Conservation (phyloP, 306 rosid genomes). For the Vigna nakashimae region DNA sequence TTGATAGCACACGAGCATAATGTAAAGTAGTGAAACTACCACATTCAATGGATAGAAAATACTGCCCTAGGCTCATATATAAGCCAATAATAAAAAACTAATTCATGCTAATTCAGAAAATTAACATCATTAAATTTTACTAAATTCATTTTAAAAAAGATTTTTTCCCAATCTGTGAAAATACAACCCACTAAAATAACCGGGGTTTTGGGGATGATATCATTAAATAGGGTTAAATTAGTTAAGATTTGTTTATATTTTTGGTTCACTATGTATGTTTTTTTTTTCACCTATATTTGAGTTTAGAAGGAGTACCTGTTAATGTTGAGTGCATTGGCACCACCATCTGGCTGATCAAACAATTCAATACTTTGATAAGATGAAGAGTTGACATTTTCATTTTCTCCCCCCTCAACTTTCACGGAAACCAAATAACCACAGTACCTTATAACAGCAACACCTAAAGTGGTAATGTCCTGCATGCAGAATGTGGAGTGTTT, state of each 20-base stretch:
- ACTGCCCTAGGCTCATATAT: no score
- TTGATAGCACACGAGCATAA: no score
- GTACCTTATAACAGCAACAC: not conserved
- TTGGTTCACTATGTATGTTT: not conserved
- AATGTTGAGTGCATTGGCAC: conserved; percentile 1
- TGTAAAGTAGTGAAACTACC: no score
- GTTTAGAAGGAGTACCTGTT: not conserved
- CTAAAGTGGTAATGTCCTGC: not conserved
- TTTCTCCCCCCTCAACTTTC: not conserved
- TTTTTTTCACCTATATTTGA: not conserved
- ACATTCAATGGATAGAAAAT: no score
- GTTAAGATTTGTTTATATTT: not conserved
- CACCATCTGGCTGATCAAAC: not conserved
- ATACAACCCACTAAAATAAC: not conserved
- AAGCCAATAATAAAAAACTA: no score
- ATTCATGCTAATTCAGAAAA: not conserved
- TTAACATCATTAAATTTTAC: not conserved
- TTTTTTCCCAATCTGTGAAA: no score
- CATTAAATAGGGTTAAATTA: not conserved
- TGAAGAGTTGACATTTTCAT: not conserved
- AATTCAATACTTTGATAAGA: not conserved
- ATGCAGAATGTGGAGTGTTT: not conserved
- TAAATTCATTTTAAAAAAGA: no score
- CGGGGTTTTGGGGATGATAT: not conserved
- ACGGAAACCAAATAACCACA: not conserved